Base-by-base conservation (phyloP, 2,329 filamentous ascomycete genomes). In the Aspergillaceae sp. region DNA sequence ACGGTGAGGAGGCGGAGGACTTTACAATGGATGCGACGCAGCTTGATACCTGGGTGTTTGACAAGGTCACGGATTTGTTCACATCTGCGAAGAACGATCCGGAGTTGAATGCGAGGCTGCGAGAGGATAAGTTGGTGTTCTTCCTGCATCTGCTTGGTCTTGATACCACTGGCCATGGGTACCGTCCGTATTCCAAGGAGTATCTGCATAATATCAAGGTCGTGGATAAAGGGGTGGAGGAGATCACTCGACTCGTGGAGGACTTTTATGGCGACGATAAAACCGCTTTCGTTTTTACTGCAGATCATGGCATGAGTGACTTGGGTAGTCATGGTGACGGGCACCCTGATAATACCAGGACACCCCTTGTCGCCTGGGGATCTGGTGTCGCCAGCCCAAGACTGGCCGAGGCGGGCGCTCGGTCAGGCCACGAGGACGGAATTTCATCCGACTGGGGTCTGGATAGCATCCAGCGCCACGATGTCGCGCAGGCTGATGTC, bases 281-380 rank as follows among this genome's bases (percentile, higher is more conserved):
- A 65, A 97, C 92, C 0, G 88, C 94, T 0, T 98, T 91, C 63
- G 80, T 98, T 10, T 98, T 98, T 63, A 98, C 94, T 1, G 92
- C 92, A 5, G 92, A 98, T 61, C 92, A 98, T 65, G 92, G 92
- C 11, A 98, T 98, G 92, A 97, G 88, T 61, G 92, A 98, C 67
- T 96, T 86, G 84, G 92, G 94, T n/a, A 97, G 90, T 57, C 94
- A 98, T 64, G 94, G 94, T 34, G 92, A 98, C 65, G 92, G 92
- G 5, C 90, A 98, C 67, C 92, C 92, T 0, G 87, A 98, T 65
- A 98, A 97, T 59, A 98, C 92, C 3, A 80, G 92, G 43, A 98
- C 92, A 0, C 92, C 92, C 1, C 73, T 98, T 30, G 87, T 98
- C 55, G 83, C 79, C 2, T 98, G 92, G 92, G 92, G 92, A 7